Conservation (phyloP, 768 basidiomycete genomes). For the Lenzites betulinus region DNA sequence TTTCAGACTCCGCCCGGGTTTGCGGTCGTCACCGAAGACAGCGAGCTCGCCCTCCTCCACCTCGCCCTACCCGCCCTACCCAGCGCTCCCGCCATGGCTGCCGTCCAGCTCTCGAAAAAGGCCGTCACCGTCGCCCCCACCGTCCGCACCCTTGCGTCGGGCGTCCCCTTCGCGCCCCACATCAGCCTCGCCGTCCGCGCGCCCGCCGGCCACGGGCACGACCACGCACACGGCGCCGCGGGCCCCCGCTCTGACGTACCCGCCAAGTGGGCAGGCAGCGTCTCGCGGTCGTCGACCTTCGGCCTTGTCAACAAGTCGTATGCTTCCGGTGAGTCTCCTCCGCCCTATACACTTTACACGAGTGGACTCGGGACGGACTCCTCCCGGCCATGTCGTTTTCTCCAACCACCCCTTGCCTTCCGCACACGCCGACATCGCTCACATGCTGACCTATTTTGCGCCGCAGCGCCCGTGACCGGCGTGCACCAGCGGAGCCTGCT, state of each 20-base stretch:
- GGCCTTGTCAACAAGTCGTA: conserved; percentile 69
- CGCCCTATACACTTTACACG: not conserved
- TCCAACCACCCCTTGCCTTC: not conserved
- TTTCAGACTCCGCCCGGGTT: conserved; percentile 26
- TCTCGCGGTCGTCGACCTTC: conserved; percentile 47
- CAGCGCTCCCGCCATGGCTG: conserved; percentile 52
- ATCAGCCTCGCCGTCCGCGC: conserved; percentile 74
- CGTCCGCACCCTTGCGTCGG: conserved; percentile 74
- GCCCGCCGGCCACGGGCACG: conserved; percentile 53
- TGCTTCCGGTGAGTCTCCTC: conserved; percentile 52
- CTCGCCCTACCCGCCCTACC: conserved; percentile 8
- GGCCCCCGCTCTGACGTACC: conserved; percentile 63
- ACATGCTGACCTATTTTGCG: not conserved
- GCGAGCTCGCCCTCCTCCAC: conserved; percentile 26
- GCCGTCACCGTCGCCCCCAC: conserved; percentile 82
- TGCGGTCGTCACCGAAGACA: conserved; percentile 25
- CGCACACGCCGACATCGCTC: conserved; percentile 10
- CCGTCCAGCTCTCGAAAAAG: conserved; percentile 76
- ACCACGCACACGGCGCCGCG: conserved; percentile 53
- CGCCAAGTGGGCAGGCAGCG: conserved; percentile 63
- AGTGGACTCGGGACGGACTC: not conserved
- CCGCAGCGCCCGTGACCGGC: conserved; percentile 53
- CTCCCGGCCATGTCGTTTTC: not conserved
- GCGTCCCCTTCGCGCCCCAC: conserved; percentile 74
- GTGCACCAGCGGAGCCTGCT: conserved; percentile 69